Conservation (phyloP, 345 rosid species). For the Pistacia vera region DNA sequence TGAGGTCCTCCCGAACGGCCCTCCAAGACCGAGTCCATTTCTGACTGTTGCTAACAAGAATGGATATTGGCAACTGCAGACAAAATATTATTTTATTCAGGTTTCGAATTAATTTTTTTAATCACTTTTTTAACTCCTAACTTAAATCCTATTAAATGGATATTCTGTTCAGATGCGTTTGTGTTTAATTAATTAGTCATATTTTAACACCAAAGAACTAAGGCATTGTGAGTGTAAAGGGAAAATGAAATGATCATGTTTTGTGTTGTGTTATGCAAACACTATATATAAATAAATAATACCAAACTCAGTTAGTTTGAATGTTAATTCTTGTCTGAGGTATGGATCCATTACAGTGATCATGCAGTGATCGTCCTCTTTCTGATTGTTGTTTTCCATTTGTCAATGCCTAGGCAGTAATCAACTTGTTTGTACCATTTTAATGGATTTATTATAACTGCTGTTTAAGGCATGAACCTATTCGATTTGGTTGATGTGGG, state of each 20-base stretch:
- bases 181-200: too few relatives aligned
- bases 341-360: not conserved
- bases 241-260: not conserved
- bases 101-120: too few relatives aligned
- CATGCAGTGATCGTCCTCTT: not conserved
- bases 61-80: too few relatives aligned
- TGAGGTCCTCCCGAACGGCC: too few relatives aligned
- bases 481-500: constrained; percentile 5
- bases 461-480: not conserved
- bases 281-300: too few relatives aligned
- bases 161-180: too few relatives aligned
- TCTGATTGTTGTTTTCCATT: constrained; percentile 3
- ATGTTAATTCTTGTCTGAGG: not conserved
- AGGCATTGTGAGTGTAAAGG: not conserved
- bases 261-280: not conserved
- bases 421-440: constrained; percentile 9
- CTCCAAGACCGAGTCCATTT: too few relatives aligned
- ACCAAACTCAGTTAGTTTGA: not conserved
- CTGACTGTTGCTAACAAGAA: too few relatives aligned
- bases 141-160: too few relatives aligned
- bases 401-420: not conserved
- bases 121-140: too few relatives aligned
- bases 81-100: too few relatives aligned
- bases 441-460: not conserved
- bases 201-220: too few relatives aligned